A percentile compares a stretch with the other conserved stretches of the same genome.
Evolutionary conservation across 495 filamentous ascomycete species (phyloP).

Genomic region (Xylaria curta): DNA sequence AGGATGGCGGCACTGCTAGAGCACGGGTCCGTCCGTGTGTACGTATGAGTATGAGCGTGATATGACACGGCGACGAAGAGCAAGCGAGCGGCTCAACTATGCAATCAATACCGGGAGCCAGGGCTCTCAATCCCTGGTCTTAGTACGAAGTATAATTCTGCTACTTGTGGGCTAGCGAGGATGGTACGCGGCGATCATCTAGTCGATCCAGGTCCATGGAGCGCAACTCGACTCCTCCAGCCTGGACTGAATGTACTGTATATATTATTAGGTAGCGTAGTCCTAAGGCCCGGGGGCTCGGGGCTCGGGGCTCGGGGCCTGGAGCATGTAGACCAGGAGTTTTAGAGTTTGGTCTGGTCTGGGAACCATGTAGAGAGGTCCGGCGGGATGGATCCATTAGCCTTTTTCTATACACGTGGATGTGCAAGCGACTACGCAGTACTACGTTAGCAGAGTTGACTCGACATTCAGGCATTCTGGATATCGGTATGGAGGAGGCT

Average conservation of each 20-base stretch:
- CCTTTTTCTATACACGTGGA: slow-evolving; percentile 23
- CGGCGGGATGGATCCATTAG: slow-evolving; percentile 17
- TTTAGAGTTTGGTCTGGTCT: background rate
- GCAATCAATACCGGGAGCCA: slow-evolving; percentile 5
- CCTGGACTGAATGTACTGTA: background rate
- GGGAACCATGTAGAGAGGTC: background rate
- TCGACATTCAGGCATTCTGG: background rate
- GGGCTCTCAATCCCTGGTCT: background rate
- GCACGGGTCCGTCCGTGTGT: background rate
- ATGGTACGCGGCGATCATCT: background rate
- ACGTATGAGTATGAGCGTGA: background rate
- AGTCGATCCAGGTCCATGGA: slow-evolving; percentile 23
- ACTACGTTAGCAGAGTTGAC: slow-evolving; percentile 8
- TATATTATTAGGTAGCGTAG: background rate
- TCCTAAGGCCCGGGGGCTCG: background rate
- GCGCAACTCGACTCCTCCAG: background rate
- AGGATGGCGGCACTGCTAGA: background rate
- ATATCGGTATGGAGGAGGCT: slow-evolving; percentile 8
- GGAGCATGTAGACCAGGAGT: background rate
- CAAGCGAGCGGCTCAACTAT: slow-evolving; percentile 20
- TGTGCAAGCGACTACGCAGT: background rate
- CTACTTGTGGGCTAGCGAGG: background rate
- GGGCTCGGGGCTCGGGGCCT: background rate
- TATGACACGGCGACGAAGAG: slow-evolving; percentile 10
- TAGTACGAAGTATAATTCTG: background rate